Percentiles rank a stretch among this genome's conserved stretches.
phyloP scores from a whole-genome alignment of 441 rosid genomes.

The Lepidium campestre region DNA sequence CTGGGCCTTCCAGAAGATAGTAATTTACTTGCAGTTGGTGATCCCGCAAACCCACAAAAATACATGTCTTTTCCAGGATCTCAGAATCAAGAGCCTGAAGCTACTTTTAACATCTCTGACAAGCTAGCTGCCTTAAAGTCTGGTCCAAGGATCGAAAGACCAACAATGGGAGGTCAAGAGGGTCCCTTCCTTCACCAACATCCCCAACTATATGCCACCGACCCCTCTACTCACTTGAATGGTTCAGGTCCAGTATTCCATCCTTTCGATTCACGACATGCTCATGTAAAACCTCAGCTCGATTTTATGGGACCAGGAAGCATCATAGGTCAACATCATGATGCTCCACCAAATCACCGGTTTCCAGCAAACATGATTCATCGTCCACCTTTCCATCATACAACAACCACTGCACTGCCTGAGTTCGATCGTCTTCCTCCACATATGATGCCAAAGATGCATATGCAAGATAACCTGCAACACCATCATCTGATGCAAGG shows the following conservation, averaged over 20 bases:
- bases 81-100: constrained; percentile 47
- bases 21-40: constrained; percentile 36
- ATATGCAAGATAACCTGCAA: constrained; percentile 50
- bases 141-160: constrained; percentile 49
- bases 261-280: constrained; percentile 57
- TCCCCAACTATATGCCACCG: constrained; percentile 47
- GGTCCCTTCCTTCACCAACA: constrained; percentile 39
- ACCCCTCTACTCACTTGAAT: constrained; percentile 50
- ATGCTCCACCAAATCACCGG: constrained; percentile 46
- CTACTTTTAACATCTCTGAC: constrained; percentile 44
- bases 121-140: constrained; percentile 60
- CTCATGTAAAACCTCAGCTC: constrained; percentile 52
- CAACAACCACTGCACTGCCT: constrained; percentile 33
- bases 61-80: constrained; percentile 38
- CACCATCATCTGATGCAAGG: constrained; percentile 55
- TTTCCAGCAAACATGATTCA: constrained; percentile 54
- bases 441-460: constrained; percentile 67
- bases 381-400: constrained; percentile 71
- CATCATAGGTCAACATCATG: constrained; percentile 44
- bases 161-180: constrained; percentile 49
- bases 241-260: constrained; percentile 48
- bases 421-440: constrained; percentile 64
- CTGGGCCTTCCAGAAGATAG: constrained; percentile 36
- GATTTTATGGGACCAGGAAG: constrained; percentile 50
- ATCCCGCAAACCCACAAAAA: constrained; percentile 42